These are phyloP conservation scores for Ceratocystiopsis sp. DNA, from an alignment of 2,329 filamentous ascomycete species.

Conservation along the genomic window DNA sequence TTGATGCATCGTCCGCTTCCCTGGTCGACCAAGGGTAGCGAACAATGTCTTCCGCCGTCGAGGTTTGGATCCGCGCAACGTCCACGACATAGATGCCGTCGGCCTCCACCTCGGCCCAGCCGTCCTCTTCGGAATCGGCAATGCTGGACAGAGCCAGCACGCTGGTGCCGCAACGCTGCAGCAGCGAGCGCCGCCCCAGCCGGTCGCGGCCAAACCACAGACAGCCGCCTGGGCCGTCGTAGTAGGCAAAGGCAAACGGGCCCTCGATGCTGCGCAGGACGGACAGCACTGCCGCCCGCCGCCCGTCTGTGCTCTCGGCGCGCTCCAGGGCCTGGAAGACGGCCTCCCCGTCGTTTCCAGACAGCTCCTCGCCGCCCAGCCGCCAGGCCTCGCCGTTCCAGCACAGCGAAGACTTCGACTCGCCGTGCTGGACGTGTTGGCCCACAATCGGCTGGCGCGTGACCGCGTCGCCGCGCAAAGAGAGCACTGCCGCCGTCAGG, in stretches of 20 bases:
- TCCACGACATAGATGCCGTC: conserved; percentile 62
- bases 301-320: no score
- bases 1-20: conserved; percentile 14
- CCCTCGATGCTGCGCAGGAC: conserved; percentile 50
- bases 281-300: conserved; percentile 15
- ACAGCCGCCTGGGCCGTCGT: conserved; percentile 41
- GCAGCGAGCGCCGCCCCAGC: conserved; percentile 69
- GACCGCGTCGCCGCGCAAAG: conserved; percentile 60
- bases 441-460: conserved; percentile 55
- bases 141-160: conserved; percentile 53
- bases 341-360: conserved; percentile 60
- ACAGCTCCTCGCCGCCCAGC: conserved; percentile 37
- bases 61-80: conserved; percentile 18
- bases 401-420: conserved; percentile 42
- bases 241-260: conserved; percentile 80
- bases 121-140: conserved; percentile 28
- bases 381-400: conserved; percentile 98
- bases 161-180: conserved; percentile 30
- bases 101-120: conserved; percentile 69
- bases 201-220: conserved; percentile 78
- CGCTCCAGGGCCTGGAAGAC: conserved; percentile 44
- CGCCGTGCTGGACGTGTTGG: background rate
- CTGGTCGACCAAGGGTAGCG: conserved; percentile 19
- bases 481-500: conserved; percentile 59
- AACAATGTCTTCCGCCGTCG: background rate